Conservation (phyloP, 2,329 filamentous ascomycete genomes). For the Pseudogymnoascus sp. region DNA sequence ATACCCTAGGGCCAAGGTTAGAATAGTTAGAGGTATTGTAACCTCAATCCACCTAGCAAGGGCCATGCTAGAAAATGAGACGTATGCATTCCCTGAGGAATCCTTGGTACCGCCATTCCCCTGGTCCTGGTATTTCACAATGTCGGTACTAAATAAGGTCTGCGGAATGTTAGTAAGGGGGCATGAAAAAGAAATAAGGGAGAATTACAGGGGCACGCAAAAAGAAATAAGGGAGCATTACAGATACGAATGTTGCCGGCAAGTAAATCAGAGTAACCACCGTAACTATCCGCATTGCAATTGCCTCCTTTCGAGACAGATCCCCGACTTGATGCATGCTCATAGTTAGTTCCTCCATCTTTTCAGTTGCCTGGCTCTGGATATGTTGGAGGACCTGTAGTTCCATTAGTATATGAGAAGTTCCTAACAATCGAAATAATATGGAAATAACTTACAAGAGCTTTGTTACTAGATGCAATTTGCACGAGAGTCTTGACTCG, state of each 20-base stretch:
- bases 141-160: constrained; percentile 36
- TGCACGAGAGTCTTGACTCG: constrained; percentile 30
- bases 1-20: constrained; percentile 24
- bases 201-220: too few species aligned
- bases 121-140: constrained; percentile 31
- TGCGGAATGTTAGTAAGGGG: constrained; percentile 13
- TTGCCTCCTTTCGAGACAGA: constrained; percentile 24
- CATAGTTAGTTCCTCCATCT: constrained; percentile 25
- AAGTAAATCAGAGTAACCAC: constrained; percentile 31
- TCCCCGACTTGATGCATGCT: constrained; percentile 21
- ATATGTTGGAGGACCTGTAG: constrained; percentile 31
- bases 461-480: constrained; percentile 32
- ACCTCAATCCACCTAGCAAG: constrained; percentile 32
- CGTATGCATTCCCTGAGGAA: background rate
- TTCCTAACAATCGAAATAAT: background rate
- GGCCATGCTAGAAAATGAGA: constrained; percentile 27
- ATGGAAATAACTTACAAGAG: constrained; percentile 23
- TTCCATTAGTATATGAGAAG: background rate
- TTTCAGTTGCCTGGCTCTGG: constrained; percentile 28
- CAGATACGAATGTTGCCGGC: constrained; percentile 32
- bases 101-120: background rate
- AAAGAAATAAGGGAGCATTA: constrained; percentile 10
- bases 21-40: constrained; percentile 31
- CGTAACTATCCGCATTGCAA: constrained; percentile 31
- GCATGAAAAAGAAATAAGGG: too few species aligned